phyloP scores from a whole-genome alignment of 768 basidiomycete genomes.

The Lentinula detonsa region DNA sequence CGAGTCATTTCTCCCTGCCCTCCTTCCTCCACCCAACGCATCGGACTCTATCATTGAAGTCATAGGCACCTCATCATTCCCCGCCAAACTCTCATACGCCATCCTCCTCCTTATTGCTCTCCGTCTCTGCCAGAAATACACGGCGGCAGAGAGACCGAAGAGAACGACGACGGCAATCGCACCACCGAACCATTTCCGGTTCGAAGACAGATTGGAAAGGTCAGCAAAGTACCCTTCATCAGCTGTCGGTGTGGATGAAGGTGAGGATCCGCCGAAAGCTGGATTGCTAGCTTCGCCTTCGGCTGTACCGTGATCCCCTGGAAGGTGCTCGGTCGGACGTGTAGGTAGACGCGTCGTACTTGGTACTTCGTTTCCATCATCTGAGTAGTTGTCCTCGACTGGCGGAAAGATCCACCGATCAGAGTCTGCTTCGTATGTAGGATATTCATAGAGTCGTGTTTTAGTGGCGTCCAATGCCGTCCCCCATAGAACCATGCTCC shows the following conservation, averaged over 20 bases:
- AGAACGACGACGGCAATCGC: constrained; percentile 74
- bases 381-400: constrained; percentile 26
- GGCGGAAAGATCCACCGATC: constrained; percentile 47
- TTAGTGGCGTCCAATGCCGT: constrained; percentile 68
- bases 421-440: constrained; percentile 23
- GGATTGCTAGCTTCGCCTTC: constrained; percentile 79
- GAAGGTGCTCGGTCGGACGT: constrained; percentile 85
- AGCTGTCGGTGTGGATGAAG: constrained; percentile 49
- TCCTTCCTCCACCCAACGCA: neutral
- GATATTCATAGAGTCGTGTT: constrained; percentile 57
- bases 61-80: constrained; percentile 74
- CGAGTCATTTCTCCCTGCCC: neutral
- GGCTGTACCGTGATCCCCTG: constrained; percentile 77
- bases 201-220: constrained; percentile 65
- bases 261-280: constrained; percentile 39
- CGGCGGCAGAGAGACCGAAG: constrained; percentile 60
- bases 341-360: constrained; percentile 55
- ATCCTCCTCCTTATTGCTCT: constrained; percentile 31
- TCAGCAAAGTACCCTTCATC: constrained; percentile 85
- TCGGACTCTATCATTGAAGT: constrained; percentile 13
- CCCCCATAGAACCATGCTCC: constrained; percentile 93
- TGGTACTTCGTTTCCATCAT: constrained; percentile 28
- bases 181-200: constrained; percentile 86
- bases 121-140: constrained; percentile 79
- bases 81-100: constrained; percentile 56